phyloP scores from a whole-genome alignment of 495 filamentous ascomycete genomes.

The Penicillium alfredii region DNA sequence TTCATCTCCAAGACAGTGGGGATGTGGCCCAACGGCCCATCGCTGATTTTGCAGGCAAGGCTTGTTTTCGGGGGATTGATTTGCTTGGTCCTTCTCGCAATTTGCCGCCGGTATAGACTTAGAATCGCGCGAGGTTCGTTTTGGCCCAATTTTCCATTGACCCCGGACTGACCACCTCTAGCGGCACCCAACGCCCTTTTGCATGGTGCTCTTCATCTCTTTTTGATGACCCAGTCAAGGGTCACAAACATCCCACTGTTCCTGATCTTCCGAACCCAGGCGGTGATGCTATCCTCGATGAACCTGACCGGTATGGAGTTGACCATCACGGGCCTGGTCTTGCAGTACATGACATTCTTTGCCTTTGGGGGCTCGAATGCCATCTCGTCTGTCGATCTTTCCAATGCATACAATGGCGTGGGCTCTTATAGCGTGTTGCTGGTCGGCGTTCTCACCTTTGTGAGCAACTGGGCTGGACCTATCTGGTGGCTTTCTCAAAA shows the following conservation, averaged over 20 bases:
- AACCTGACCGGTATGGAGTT: slow-evolving; percentile 48
- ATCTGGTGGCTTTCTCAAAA: slow-evolving; percentile 75
- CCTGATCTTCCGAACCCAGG: slow-evolving; percentile 59
- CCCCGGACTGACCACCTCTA: slow-evolving; percentile 10
- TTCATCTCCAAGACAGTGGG: slow-evolving; percentile 41
- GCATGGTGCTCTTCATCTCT: slow-evolving; percentile 66
- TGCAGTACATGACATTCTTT: slow-evolving; percentile 78
- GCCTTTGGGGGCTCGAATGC: slow-evolving; percentile 88
- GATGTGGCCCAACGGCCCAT: slow-evolving; percentile 46
- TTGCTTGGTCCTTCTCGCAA: slow-evolving; percentile 30
- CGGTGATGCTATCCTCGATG: slow-evolving; percentile 44
- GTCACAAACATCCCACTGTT: slow-evolving; percentile 79
- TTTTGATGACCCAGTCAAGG: slow-evolving; percentile 81
- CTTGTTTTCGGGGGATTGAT: slow-evolving; percentile 45
- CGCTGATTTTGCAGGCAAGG: slow-evolving; percentile 36
- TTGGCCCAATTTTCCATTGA: not conserved
- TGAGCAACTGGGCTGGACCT: slow-evolving; percentile 85
- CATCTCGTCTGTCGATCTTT: slow-evolving; percentile 81
- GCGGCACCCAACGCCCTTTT: slow-evolving; percentile 25
- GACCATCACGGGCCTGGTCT: slow-evolving; percentile 57
- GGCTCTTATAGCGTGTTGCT: slow-evolving; percentile 57
- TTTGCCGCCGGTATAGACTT: slow-evolving; percentile 4
- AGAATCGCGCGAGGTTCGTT: slow-evolving; percentile 12
- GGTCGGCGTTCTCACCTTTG: slow-evolving; percentile 76
- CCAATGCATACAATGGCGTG: slow-evolving; percentile 78